A percentile compares a stretch with the other conserved stretches of the same genome.
Conservation (phyloP, 2,329 filamentous ascomycete species). For the Fusarium papillatum region DNA sequence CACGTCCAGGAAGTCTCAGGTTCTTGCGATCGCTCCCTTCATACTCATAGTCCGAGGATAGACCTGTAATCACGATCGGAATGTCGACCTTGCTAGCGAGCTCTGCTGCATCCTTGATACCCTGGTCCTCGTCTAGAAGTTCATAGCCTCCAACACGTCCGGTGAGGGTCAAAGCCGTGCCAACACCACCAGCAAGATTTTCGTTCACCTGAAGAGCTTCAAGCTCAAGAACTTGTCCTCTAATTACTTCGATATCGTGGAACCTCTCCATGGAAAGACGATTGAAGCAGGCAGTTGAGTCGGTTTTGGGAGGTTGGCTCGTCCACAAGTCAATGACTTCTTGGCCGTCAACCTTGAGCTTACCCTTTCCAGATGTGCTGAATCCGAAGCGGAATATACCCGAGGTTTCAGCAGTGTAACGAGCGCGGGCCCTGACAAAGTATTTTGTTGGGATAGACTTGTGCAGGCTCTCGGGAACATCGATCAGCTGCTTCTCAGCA, state of each 20-base stretch:
- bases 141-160: constrained; percentile 37
- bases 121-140: constrained; percentile 42
- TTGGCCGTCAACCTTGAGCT: constrained; percentile 49
- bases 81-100: constrained; percentile 60
- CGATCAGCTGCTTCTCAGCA: constrained; percentile 35
- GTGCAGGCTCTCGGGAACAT: constrained; percentile 35
- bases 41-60: constrained; percentile 60
- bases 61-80: constrained; percentile 66
- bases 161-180: constrained; percentile 34
- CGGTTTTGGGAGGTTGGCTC: constrained; percentile 49
- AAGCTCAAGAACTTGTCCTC: constrained; percentile 22
- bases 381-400: constrained; percentile 45
- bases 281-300: constrained; percentile 51
- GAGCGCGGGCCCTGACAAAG: constrained; percentile 24
- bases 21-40: constrained; percentile 78
- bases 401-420: constrained; percentile 14
- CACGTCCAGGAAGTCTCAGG: constrained; percentile 71
- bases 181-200: constrained; percentile 36
- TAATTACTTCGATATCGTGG: constrained; percentile 15
- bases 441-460: constrained; percentile 27
- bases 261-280: constrained; percentile 34
- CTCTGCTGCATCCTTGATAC: constrained; percentile 48
- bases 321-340: constrained; percentile 49
- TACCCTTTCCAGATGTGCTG: constrained; percentile 51
- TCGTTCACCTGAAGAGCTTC: constrained; percentile 39